A percentile compares a stretch with the other conserved stretches of the same genome.
phyloP scores from a whole-genome alignment of 176 grass and related monocot species.

The Ensete ventricosum region DNA sequence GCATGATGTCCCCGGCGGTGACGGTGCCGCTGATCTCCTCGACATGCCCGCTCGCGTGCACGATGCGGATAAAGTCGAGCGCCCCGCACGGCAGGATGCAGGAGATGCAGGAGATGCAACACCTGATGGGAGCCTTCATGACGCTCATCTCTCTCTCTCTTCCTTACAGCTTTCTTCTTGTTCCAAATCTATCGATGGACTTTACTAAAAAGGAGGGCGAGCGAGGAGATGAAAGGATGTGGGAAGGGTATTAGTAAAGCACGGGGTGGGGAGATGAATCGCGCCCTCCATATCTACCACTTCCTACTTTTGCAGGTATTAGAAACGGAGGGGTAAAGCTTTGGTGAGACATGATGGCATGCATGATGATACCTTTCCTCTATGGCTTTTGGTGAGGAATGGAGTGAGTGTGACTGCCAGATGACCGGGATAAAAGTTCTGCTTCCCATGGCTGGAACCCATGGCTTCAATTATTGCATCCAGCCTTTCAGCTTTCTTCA shows the following conservation, averaged over 20 bases:
- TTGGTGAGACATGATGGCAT: conserved; percentile 8
- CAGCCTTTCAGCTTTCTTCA: no score
- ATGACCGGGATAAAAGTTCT: no score
- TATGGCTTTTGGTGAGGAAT: no score
- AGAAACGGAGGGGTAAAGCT: background rate
- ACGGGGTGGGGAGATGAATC: background rate
- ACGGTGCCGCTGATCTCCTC: conserved; percentile 80
- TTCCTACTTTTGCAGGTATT: background rate
- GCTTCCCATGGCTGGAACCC: no score
- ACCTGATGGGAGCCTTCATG: conserved; percentile 72
- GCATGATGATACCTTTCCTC: conserved; percentile 8
- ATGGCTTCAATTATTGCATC: no score
- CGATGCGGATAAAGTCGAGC: conserved; percentile 91
- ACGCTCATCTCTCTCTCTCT: background rate
- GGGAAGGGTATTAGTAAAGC: background rate
- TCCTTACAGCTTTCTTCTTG: background rate
- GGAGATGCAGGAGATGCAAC: conserved; percentile 97
- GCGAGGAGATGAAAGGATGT: background rate
- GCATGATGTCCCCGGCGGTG: conserved; percentile 85
- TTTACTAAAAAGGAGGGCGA: background rate
- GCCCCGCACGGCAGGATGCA: conserved; percentile 98
- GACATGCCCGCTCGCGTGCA: conserved; percentile 86
- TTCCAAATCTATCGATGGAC: background rate
- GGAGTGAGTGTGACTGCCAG: no score
- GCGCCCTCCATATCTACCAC: background rate